A percentile compares a stretch with the other conserved stretches of the same genome.
Conservation (phyloP, 2,329 filamentous ascomycete species). For the Mycosphaerella sp. region DNA sequence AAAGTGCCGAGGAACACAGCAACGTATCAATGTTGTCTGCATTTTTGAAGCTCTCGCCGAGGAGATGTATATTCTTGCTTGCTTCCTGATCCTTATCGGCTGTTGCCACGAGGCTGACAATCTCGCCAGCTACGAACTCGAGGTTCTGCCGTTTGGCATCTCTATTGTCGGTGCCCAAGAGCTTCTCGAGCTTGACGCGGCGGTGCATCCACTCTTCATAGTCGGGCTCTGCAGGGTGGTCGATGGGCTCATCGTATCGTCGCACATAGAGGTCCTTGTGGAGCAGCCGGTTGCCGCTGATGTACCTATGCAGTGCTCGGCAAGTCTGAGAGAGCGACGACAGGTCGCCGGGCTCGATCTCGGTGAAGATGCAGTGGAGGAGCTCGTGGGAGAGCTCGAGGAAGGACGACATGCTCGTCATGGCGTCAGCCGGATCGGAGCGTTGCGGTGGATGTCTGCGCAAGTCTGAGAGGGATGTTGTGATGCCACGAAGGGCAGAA, state of each 20-base stretch:
- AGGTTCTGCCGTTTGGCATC: constrained; percentile 39
- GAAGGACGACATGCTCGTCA: constrained; percentile 32
- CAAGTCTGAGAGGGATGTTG: not conserved
- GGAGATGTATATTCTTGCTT: constrained; percentile 43
- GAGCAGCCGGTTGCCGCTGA: constrained; percentile 53
- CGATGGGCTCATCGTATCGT: constrained; percentile 28
- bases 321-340: constrained; percentile 48
- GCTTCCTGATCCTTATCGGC: constrained; percentile 28
- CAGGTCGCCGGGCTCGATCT: constrained; percentile 53
- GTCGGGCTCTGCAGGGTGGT: constrained; percentile 22
- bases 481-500: not conserved
- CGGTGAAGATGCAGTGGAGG: constrained; percentile 54
- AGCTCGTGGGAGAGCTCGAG: constrained; percentile 55
- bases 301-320: constrained; percentile 47
- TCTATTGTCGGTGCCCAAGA: constrained; percentile 39
- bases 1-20: constrained; percentile 59
- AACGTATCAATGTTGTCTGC: constrained; percentile 53
- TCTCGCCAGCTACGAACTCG: constrained; percentile 23
- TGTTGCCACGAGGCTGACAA: constrained; percentile 24
- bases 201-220: constrained; percentile 37
- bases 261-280: constrained; percentile 57
- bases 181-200: constrained; percentile 38
- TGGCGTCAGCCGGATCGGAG: not conserved
- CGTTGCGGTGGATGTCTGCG: not conserved
- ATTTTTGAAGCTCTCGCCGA: constrained; percentile 38